Evolutionary conservation across 2,329 filamentous ascomycete genomes (phyloP).

Genomic region (Penicillium carneum): DNA sequence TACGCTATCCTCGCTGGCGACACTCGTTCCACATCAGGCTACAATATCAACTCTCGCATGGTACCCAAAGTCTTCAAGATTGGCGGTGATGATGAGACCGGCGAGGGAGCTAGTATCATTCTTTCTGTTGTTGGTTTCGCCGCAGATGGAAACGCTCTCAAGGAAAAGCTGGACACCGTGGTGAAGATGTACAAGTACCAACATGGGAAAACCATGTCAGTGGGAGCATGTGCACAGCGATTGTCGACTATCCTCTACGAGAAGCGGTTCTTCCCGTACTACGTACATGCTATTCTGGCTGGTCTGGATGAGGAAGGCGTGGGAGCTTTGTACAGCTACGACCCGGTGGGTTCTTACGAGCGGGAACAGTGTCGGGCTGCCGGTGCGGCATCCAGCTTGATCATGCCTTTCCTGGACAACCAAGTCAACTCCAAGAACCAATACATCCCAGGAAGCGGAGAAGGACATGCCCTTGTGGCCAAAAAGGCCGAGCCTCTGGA

Average conservation of each 20-base stretch:
- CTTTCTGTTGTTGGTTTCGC: conserved; percentile 95
- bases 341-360: conserved; percentile 97
- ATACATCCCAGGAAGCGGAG: conserved; percentile 84
- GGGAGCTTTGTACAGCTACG: conserved; percentile 95
- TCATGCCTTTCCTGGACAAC: conserved; percentile 99
- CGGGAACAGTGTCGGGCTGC: conserved; percentile 93
- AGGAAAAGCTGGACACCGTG: conserved; percentile 89
- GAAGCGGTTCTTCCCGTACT: conserved; percentile 99
- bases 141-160: conserved; percentile 90
- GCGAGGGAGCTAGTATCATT: conserved; percentile 83
- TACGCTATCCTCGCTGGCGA: conserved; percentile 97
- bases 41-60: conserved; percentile 98
- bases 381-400: conserved; percentile 88
- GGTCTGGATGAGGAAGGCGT: conserved; percentile 93
- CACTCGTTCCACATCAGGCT: conserved; percentile 92
- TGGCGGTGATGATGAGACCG: conserved; percentile 84
- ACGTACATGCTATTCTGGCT: conserved; percentile 90
- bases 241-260: conserved; percentile 94
- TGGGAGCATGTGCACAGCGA: conserved; percentile 92
- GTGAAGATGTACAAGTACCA: conserved; percentile 99
- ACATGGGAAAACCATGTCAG: conserved; percentile 93
- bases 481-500: conserved; percentile 69
- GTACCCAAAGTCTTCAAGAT: conserved; percentile 97
- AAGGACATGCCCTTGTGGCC: conserved; percentile 77
- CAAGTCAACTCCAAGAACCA: conserved; percentile 99